Evolutionary conservation across 116 monocot species (phyloP).

Genomic region (Dioscorea cayenensis): DNA sequence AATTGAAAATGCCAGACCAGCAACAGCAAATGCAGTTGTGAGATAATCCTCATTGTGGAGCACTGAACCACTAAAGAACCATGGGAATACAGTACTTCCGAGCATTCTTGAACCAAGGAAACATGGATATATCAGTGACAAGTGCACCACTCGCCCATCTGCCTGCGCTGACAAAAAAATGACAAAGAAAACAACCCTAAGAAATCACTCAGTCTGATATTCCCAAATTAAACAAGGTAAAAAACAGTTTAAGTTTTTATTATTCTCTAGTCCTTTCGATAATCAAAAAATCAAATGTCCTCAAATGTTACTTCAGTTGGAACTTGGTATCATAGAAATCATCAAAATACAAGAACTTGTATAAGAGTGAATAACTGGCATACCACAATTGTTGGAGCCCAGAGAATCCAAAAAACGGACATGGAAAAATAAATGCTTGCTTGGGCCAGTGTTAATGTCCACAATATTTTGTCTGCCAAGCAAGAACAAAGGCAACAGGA

Average conservation of each 20-base stretch:
- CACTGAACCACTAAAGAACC: slow-evolving; percentile 39
- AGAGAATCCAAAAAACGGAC: slow-evolving; percentile 74
- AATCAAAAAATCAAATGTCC: background rate
- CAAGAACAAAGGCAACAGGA: background rate
- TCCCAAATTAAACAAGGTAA: background rate
- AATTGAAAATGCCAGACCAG: slow-evolving; percentile 45
- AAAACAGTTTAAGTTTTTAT: background rate
- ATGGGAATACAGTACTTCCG: slow-evolving; percentile 74
- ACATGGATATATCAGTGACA: slow-evolving; percentile 73
- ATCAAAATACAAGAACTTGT: background rate
- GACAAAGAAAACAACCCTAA: background rate
- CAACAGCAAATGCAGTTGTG: slow-evolving; percentile 47
- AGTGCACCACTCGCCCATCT: slow-evolving; percentile 77
- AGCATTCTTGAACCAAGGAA: slow-evolving; percentile 94
- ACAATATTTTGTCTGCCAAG: slow-evolving; percentile 72
- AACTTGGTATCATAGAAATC: background rate
- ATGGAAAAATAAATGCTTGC: slow-evolving; percentile 71
- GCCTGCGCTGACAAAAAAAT: slow-evolving; percentile 37
- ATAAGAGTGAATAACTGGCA: background rate
- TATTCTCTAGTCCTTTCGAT: background rate
- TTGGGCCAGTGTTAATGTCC: slow-evolving; percentile 71
- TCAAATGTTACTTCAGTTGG: background rate
- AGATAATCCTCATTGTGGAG: slow-evolving; percentile 55
- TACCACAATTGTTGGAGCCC: slow-evolving; percentile 98
- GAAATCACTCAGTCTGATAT: background rate